Evolutionary conservation across 208 protist species (phyloP).

Genomic region (Trichomonas vaginalis): DNA sequence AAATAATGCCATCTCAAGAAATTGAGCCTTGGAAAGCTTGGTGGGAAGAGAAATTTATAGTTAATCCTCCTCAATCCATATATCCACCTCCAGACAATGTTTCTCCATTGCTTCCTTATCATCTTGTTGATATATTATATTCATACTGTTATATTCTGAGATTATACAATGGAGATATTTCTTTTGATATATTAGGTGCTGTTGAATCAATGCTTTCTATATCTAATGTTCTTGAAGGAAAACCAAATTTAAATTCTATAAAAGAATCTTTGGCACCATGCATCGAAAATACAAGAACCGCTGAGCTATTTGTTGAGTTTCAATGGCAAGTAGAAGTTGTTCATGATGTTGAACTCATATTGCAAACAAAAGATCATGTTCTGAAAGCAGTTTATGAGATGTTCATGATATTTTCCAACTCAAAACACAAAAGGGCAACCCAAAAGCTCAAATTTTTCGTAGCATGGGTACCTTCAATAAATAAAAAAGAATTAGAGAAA

Average conservation of each 20-base stretch:
- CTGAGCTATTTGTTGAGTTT: not conserved
- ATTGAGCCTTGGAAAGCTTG: not conserved
- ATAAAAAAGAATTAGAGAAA: not conserved
- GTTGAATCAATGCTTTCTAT: not conserved
- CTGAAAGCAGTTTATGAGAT: not conserved
- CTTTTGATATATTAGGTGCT: not conserved
- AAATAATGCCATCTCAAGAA: not conserved
- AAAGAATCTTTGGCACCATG: not conserved
- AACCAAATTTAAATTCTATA: not conserved
- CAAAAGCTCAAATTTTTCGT: not conserved
- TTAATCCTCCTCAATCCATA: not conserved
- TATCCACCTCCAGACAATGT: not conserved
- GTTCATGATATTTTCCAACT: not conserved
- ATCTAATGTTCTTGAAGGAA: not conserved
- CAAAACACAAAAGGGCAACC: not conserved
- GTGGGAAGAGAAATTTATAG: not conserved
- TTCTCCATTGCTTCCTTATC: not conserved
- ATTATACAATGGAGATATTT: not conserved
- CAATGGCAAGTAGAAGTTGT: constrained; percentile 10
- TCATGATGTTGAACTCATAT: not conserved
- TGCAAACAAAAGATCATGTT: not conserved
- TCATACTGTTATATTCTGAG: not conserved
- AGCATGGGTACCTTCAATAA: not conserved
- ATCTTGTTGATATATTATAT: constrained; percentile 16
- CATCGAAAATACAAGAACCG: not conserved